Conservation (phyloP, 306 rosid species). For the Lagenaria siceraria region DNA sequence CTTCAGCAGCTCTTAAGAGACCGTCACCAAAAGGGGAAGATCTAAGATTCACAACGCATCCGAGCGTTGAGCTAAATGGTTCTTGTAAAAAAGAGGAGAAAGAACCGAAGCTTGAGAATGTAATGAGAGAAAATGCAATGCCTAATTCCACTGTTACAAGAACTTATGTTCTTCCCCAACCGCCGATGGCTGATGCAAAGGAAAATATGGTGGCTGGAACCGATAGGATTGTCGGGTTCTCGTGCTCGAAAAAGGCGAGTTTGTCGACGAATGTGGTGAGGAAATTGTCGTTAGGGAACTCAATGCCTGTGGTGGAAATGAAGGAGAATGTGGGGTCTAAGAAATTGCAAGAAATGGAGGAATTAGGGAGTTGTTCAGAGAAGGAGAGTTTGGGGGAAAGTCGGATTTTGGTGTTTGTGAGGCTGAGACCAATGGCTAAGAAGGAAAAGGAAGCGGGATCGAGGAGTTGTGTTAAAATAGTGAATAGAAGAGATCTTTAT, state of each 20-base stretch:
- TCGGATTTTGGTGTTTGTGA: constrained; percentile 70
- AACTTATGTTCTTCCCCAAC: constrained; percentile 56
- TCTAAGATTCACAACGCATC: constrained; percentile 18
- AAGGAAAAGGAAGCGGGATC: constrained; percentile 71
- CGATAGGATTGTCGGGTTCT: constrained; percentile 48
- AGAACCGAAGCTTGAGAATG: constrained; percentile 12
- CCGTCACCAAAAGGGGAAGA: constrained; percentile 20
- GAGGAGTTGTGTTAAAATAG: constrained; percentile 58
- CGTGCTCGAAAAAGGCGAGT: constrained; percentile 37
- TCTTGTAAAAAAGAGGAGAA: constrained; percentile 23
- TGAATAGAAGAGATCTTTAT: constrained; percentile 65
- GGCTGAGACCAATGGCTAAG: constrained; percentile 82
- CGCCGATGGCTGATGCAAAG: constrained; percentile 29
- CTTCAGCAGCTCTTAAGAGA: constrained; percentile 48
- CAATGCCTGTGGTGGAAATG: constrained; percentile 1
- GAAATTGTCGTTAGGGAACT: constrained; percentile 46
- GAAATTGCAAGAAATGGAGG: constrained; percentile 23
- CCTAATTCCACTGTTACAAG: constrained; percentile 45
- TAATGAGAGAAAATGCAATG: constrained; percentile 60
- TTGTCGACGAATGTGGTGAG: constrained; percentile 36
- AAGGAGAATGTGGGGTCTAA: constrained; percentile 18
- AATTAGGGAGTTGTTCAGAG: constrained; percentile 17
- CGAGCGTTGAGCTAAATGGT: constrained; percentile 21
- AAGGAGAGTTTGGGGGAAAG: constrained; percentile 24
- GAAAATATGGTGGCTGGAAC: constrained; percentile 40